These are phyloP conservation scores for Starmerella floricola DNA, from an alignment of 805 yeast genomes.

Conservation along the genomic window DNA sequence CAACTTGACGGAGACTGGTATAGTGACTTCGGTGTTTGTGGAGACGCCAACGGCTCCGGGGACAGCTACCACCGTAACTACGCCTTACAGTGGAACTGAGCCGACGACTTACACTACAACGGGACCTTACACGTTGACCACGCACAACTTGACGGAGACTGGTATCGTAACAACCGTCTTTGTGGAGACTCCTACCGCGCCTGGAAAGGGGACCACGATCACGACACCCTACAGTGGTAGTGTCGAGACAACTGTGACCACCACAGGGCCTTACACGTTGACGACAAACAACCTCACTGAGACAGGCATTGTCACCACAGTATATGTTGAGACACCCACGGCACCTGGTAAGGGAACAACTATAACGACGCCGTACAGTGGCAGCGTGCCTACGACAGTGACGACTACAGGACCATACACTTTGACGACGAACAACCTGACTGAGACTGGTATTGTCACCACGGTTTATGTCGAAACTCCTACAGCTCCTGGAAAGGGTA, in stretches of 20 bases:
- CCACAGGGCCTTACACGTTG: too few relatives aligned
- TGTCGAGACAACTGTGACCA: background rate
- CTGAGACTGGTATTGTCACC: slow-evolving; percentile 1
- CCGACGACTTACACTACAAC: too few relatives aligned
- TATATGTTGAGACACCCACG: background rate
- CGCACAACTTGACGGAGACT: too few relatives aligned
- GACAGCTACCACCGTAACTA: too few relatives aligned
- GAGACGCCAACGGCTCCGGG: too few relatives aligned
- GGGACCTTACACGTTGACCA: too few relatives aligned
- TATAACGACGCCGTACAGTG: background rate
- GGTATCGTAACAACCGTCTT: too few relatives aligned
- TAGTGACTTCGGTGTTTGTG: too few relatives aligned
- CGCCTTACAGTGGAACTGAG: too few relatives aligned
- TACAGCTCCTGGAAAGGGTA: background rate
- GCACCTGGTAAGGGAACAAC: slow-evolving; percentile 1
- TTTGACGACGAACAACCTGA: background rate
- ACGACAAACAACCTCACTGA: too few relatives aligned
- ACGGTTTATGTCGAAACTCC: background rate
- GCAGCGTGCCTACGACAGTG: background rate
- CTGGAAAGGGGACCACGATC: background rate
- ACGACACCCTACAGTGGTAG: background rate
- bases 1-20: too few relatives aligned
- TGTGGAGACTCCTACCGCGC: too few relatives aligned
- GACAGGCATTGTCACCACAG: slow-evolving; percentile 1
- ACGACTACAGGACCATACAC: slow-evolving; percentile 1